These are phyloP conservation scores for Aurantiochytrium sp. DNA, from an alignment of 108 stramenopile species.

Conservation along the genomic window DNA sequence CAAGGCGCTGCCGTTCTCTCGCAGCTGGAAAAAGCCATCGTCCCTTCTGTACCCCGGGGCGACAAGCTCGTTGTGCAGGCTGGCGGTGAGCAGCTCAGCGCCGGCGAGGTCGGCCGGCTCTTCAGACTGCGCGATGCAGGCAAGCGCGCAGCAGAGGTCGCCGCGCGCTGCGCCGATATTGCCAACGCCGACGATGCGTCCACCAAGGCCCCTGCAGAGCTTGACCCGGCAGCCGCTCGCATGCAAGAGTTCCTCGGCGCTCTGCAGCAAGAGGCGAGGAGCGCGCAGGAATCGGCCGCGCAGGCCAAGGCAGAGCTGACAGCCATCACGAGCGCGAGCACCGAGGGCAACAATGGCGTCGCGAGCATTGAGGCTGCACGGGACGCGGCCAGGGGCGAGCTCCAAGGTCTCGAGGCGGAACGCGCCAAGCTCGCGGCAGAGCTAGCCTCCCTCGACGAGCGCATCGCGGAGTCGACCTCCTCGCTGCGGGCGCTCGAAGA, in stretches of 20 bases:
- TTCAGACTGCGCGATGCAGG: background rate
- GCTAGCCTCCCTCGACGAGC: background rate
- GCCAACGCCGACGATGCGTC: background rate
- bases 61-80: background rate
- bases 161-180: background rate
- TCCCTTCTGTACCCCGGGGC: background rate
- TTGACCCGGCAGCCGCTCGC: too few relatives aligned
- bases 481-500: background rate
- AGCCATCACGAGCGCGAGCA: too few relatives aligned
- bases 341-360: too few relatives aligned
- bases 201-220: too few relatives aligned
- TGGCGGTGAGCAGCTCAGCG: background rate
- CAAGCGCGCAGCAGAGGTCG: conserved; percentile 7
- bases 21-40: background rate
- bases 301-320: too few relatives aligned
- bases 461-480: background rate
- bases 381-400: background rate
- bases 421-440: background rate
- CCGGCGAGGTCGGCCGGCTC: background rate
- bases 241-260: too few relatives aligned
- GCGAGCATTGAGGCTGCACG: background rate
- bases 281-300: too few relatives aligned
- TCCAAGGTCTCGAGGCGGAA: background rate
- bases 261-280: too few relatives aligned
- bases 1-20: background rate